phyloP scores from a whole-genome alignment of 148 eudicot genomes.

The Diospyros lotus region DNA sequence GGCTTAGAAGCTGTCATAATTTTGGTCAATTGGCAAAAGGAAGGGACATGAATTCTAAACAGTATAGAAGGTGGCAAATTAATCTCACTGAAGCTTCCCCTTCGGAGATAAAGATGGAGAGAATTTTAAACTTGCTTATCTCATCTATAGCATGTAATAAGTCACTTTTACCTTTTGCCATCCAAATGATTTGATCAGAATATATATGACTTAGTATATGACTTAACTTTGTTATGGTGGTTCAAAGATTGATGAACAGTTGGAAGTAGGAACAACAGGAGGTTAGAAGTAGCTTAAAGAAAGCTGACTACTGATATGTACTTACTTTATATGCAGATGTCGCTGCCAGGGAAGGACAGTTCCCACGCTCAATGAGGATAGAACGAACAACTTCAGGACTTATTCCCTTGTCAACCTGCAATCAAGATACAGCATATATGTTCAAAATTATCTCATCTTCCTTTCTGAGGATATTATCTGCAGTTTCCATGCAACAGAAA shows the following conservation, averaged over 20 bases:
- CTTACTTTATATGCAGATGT: constrained; percentile 71
- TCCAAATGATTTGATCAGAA: not conserved
- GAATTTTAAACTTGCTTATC: not conserved
- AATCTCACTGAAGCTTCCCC: not conserved
- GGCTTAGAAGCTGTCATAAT: not conserved
- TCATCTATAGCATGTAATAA: not conserved
- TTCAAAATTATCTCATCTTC: not conserved
- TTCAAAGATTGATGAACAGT: not conserved
- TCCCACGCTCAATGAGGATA: constrained; percentile 74
- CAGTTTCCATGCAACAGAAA: not conserved
- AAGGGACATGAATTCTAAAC: not conserved
- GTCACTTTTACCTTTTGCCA: not conserved
- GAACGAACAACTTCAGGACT: constrained; percentile 93
- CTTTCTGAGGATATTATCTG: not conserved
- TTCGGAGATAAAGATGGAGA: not conserved
- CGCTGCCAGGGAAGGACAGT: constrained; percentile 76
- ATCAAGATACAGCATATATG: constrained; percentile 10
- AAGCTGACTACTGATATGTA: not conserved
- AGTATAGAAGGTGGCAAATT: not conserved
- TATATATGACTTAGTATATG: not conserved
- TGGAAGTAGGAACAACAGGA: not conserved
- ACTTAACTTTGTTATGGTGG: not conserved
- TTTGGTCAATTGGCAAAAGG: not conserved
- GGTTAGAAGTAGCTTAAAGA: not conserved
- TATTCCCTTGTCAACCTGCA: constrained; percentile 87